Evolutionary conservation across 306 rosid genomes (phyloP).

Genomic region (Cicer chorassanicum): DNA sequence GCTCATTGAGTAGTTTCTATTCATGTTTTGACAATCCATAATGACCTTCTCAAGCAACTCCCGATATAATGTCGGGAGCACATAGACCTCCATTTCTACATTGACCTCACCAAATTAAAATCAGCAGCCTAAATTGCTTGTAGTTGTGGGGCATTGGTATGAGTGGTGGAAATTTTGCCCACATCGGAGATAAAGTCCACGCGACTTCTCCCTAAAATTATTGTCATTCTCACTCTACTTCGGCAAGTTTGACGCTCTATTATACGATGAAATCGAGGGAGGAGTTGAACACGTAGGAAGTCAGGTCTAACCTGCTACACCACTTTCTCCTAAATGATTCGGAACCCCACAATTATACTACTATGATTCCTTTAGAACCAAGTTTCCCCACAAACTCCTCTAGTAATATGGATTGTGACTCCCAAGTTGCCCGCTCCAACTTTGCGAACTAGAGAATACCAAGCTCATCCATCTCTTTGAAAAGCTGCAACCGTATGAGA

Average conservation of each 20-base stretch:
- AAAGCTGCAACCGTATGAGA: too few relatives aligned
- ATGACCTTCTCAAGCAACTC: not conserved
- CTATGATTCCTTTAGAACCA: not conserved
- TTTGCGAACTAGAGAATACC: too few relatives aligned
- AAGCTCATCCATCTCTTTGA: too few relatives aligned
- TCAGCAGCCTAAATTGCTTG: not conserved
- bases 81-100: not conserved
- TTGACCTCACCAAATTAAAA: not conserved
- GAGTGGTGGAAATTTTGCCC: not conserved
- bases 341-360: not conserved
- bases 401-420: too few relatives aligned
- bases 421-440: too few relatives aligned
- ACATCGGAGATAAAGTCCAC: not conserved
- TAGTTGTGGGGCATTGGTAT: not conserved
- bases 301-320: not conserved
- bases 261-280: not conserved
- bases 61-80: not conserved
- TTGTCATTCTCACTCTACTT: not conserved
- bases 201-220: not conserved
- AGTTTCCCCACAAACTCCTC: not conserved
- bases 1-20: not conserved
- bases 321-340: not conserved
- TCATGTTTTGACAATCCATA: not conserved
- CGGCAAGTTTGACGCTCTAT: not conserved
- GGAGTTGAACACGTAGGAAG: not conserved